Evolutionary conservation across 805 yeast species (phyloP).

Genomic region (Hanseniaspora guilliermondii): DNA sequence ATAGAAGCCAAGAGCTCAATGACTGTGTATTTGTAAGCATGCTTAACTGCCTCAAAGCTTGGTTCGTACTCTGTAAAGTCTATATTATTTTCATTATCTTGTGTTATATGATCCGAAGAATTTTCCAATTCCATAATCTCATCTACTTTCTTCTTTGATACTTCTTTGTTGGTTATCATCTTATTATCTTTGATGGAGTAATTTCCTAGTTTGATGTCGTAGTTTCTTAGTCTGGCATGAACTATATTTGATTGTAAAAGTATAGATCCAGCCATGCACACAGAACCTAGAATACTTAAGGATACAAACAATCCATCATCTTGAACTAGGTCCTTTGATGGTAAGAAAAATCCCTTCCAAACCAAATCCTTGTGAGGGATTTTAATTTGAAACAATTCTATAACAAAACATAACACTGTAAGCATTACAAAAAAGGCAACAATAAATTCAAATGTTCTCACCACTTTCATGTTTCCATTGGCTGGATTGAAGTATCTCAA

Average conservation of each 20-base stretch:
- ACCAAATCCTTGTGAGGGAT: conserved; percentile 43
- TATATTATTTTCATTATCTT: conserved; percentile 26
- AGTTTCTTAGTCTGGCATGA: conserved; percentile 70
- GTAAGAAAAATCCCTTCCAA: conserved; percentile 51
- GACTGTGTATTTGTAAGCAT: conserved; percentile 69
- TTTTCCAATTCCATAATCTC: conserved; percentile 22
- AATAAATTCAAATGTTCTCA: conserved; percentile 64
- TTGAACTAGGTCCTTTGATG: conserved; percentile 45
- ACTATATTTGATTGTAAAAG: conserved; percentile 80
- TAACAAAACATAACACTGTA: conserved; percentile 63
- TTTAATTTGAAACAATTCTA: conserved; percentile 51
- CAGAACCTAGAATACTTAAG: conserved; percentile 81
- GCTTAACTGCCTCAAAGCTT: conserved; percentile 66
- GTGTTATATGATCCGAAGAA: not conserved
- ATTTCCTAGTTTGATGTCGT: conserved; percentile 55
- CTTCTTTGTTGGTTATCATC: not conserved
- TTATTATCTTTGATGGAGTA: conserved; percentile 23
- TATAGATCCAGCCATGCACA: conserved; percentile 88
- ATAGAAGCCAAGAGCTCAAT: conserved; percentile 71
- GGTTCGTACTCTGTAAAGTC: conserved; percentile 50
- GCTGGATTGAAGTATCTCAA: conserved; percentile 66
- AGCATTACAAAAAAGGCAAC: conserved; percentile 59
- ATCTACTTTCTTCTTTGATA: not conserved
- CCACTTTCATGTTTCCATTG: conserved; percentile 61
- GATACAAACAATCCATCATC: conserved; percentile 64